Base-by-base conservation (phyloP, 1,139 yeast genomes). In the Groenewaldozyma sp. region DNA sequence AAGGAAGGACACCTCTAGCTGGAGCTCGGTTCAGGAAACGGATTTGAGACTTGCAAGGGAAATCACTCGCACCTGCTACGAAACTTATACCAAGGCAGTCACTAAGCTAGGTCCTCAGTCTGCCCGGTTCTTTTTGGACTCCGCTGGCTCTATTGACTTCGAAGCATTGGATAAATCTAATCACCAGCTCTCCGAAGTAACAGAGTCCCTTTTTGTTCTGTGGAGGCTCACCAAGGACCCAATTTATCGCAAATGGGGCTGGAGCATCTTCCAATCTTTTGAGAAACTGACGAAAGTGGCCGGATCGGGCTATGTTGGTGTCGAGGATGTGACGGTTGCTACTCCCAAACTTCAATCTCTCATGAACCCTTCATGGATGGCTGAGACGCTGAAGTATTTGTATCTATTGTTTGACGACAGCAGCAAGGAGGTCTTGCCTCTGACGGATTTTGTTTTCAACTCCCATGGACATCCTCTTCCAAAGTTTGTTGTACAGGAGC, bases 401-500 rank as follows among this genome's bases (percentile, higher is more conserved):
- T 87, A 86, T 59, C 66, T 88, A 46, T 67, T 88, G 50, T 88
- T 88, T 61, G 81, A 75, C 43, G 76, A 71, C 41, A 86, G 82
- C 50, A 77, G 78, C 32, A 71, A 70, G 16, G 67, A 71, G 50
- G 36, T 49, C 24, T 51, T 76, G 28, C 78, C 83, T 11, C 65
- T 82, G 46, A 78, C 76, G 37, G 64, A 79, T 45, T 73, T 80
- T 44, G 88, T 88, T 2, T 86, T 86, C 68, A 88, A 84, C 60
- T 84, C 95, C 2, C 95, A 84, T 55, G 96, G 94, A 0, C 97
- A 88, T 60, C 94, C 94, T 34, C 74, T 88, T 64, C 96, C 96
- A 17, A 70, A 66, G 41, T 79, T 82, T 50, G n/a, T n/a, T n/a
- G n/a, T n/a, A n/a, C n/a, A n/a, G n/a, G n/a, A n/a, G n/a, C 73